A percentile compares a stretch with the other conserved stretches of the same genome.
These are phyloP conservation scores for Pisolithus orientalis DNA, from an alignment of 768 basidiomycete species.

Conservation along the genomic window DNA sequence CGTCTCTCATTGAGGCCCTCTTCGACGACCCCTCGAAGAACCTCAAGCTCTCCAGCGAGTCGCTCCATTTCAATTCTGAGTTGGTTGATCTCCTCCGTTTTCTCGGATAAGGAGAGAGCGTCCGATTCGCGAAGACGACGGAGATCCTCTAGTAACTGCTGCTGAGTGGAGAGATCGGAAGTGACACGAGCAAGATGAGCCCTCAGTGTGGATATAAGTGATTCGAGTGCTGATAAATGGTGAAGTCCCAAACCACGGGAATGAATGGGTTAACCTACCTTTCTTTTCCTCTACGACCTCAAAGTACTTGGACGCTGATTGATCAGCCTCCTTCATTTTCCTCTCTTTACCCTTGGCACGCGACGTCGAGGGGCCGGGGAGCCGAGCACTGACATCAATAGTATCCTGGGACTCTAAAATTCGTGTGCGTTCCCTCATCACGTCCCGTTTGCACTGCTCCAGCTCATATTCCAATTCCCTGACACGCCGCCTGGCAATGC, in stretches of 20 bases:
- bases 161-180: slow-evolving; percentile 71
- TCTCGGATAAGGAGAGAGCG: slow-evolving; percentile 47
- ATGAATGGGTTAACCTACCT: slow-evolving; percentile 42
- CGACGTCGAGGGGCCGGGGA: slow-evolving; percentile 12
- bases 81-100: slow-evolving; percentile 58
- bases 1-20: slow-evolving; percentile 76
- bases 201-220: slow-evolving; percentile 66
- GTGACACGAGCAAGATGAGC: slow-evolving; percentile 74
- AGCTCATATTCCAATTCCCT: slow-evolving; percentile 83
- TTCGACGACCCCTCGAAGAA: slow-evolving; percentile 81
- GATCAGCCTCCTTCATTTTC: slow-evolving; percentile 31
- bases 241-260: slow-evolving; percentile 3
- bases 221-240: slow-evolving; percentile 61
- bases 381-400: slow-evolving; percentile 14
- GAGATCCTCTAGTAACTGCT: slow-evolving; percentile 60
- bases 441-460: slow-evolving; percentile 77
- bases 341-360: slow-evolving; percentile 25
- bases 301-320: slow-evolving; percentile 47
- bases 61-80: slow-evolving; percentile 74
- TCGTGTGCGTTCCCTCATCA: slow-evolving; percentile 60
- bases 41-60: slow-evolving; percentile 79
- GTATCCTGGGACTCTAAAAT: slow-evolving; percentile 51
- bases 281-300: slow-evolving; percentile 87
- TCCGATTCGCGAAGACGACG: slow-evolving; percentile 60
- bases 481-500: slow-evolving; percentile 75